Evolutionary conservation across 192 early-diverging fungal genomes (phyloP).

Genomic region (Backusella parvicylindrica): DNA sequence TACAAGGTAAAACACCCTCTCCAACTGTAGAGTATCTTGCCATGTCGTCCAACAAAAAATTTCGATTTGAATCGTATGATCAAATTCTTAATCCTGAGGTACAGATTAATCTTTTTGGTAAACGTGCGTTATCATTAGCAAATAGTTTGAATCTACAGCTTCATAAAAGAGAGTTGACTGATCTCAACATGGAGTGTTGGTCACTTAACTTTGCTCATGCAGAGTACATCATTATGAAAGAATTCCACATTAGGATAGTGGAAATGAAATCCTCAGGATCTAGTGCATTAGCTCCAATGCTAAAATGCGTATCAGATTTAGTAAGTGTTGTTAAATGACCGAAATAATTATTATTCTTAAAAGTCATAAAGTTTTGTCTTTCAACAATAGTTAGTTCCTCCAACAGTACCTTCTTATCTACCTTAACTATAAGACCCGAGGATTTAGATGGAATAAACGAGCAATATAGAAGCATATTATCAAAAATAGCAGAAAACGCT

Average conservation of each 20-base stretch:
- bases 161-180: slow-evolving; percentile 55
- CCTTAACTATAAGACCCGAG: slow-evolving; percentile 38
- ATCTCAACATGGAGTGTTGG: slow-evolving; percentile 67
- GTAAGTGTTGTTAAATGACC: neutral
- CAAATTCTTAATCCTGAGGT: slow-evolving; percentile 48
- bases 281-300: slow-evolving; percentile 20
- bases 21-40: slow-evolving; percentile 31
- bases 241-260: slow-evolving; percentile 45
- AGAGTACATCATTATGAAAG: slow-evolving; percentile 63
- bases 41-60: slow-evolving; percentile 14
- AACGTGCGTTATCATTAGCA: slow-evolving; percentile 61
- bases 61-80: slow-evolving; percentile 2
- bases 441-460: slow-evolving; percentile 21
- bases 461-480: slow-evolving; percentile 31
- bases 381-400: slow-evolving; percentile 45
- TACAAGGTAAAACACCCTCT: slow-evolving; percentile 31
- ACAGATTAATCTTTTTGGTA: slow-evolving; percentile 61
- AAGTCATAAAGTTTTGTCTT: slow-evolving; percentile 35
- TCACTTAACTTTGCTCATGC: slow-evolving; percentile 66
- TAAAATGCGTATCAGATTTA: slow-evolving; percentile 13
- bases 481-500: slow-evolving; percentile 56
- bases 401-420: slow-evolving; percentile 39
- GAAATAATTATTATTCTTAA: slow-evolving; percentile 23
- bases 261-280: neutral
- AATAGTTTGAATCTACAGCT: slow-evolving; percentile 52